Evolutionary conservation across 352 stramenopile genomes (phyloP), one percentile per base, ranked within the genome.

Genomic region (Globisporangium middletonii): DNA sequence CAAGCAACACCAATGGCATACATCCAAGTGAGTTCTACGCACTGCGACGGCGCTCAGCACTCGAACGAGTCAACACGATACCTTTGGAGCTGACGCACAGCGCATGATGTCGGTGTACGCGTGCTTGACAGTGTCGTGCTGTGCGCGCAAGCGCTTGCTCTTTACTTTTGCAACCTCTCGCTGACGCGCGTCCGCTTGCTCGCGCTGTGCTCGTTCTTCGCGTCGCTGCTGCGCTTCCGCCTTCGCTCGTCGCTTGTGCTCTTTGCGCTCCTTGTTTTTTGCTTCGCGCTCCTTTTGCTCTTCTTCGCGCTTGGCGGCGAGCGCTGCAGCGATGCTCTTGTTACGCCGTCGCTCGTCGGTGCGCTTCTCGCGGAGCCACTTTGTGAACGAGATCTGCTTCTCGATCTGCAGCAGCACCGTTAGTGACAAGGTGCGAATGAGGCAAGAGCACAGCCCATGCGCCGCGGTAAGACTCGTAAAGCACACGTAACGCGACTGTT

Each of bases 281-380:
- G 48, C 18, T 35, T 48, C 30, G 0, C 18, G 45, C 27, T 62
- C 43, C 47, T 23, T 13, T 35, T 65, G 37, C 12, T 41, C 49
- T 55, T 54, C 33, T 15, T 70, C 60, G 19, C 68, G 73, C 43
- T 70, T 62, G 46, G 30, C 26, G 1, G 23, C 48, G 7, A 46
- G 26, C 11, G 7, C 28, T 35, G 53, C 28, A 0, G 45, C 33
- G 9, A 53, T 12, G 11, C 5, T 12, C 0, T n/a, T 41, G 11
- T 43, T 41, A 1, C 50, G 42, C 3, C 18, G 37, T 9, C 46
- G 46, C 27, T 68, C 55, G 3, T 45, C 45, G 5, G 27, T 49
- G 26, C 27, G 58, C 53, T 76, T 84, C 35, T 68, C 44, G 35
- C 68, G 67, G 19, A 88, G 50, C 80, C 80, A 90, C 9, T 63